phyloP scores from a whole-genome alignment of 2,329 filamentous ascomycete species.

The Fusarium buharicum region DNA sequence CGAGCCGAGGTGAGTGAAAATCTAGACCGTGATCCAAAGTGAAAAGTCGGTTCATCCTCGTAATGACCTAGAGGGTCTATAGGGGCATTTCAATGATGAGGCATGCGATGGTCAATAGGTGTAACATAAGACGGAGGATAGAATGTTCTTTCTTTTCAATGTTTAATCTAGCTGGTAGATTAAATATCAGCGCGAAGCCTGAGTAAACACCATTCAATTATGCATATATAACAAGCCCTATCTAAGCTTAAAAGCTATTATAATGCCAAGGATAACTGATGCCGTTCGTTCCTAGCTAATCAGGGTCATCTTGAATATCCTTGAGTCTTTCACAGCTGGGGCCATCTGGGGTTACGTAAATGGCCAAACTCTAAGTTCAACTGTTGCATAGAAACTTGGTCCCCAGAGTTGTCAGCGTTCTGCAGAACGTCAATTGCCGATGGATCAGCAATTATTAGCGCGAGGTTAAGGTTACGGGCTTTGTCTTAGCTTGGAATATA shows the following conservation, averaged over 20 bases:
- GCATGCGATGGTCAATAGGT: too few species aligned
- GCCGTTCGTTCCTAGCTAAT: background rate
- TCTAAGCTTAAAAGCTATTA: background rate
- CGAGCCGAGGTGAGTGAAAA: background rate
- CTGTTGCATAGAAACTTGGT: background rate
- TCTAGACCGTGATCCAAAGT: background rate
- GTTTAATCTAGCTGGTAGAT: too few species aligned
- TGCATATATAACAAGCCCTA: too few species aligned
- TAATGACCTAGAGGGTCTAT: too few species aligned
- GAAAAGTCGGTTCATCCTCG: background rate
- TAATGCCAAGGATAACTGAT: background rate
- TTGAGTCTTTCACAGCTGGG: background rate
- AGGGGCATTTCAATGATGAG: too few species aligned
- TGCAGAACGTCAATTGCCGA: background rate
- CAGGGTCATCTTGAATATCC: background rate
- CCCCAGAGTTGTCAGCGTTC: slow-evolving; percentile 1
- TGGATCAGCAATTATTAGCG: slow-evolving; percentile 4
- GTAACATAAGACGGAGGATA: too few species aligned
- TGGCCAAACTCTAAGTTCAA: slow-evolving; percentile 10
- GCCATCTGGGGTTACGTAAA: background rate
- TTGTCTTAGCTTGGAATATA: slow-evolving; percentile 12
- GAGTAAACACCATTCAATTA: too few species aligned
- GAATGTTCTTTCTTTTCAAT: too few species aligned
- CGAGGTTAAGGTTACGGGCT: slow-evolving; percentile 18
- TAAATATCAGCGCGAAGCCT: too few species aligned